Base-by-base conservation (phyloP, 1,284 basidiomycete species). In the Pyrrhoderma noxium region DNA sequence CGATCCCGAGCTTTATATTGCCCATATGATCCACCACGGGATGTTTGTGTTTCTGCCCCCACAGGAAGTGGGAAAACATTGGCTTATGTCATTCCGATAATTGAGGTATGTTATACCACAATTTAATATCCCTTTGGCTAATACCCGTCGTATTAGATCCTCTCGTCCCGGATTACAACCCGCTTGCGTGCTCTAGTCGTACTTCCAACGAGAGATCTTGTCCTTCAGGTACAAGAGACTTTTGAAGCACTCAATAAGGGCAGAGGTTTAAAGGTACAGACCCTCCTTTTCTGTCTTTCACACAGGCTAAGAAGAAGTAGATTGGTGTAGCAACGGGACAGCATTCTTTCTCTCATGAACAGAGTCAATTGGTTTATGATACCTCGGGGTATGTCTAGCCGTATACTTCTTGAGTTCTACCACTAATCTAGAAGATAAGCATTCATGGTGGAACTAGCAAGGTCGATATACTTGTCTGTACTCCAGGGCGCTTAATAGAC, bases 21-120 rank as follows among this genome's bases (percentile, higher is more conserved):
- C 13, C 85, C 89, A 0, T 85, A 81, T 59, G 66, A 79, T 48
- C 76, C 79, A 22, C 85, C 85, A 21, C 75, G 77, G 38, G 96
- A 99, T 66, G 76, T 94, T 8, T 95, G 94, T 60, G 89, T 96
- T n/a, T 96, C 93, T 3, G 96, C 96, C 1, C 96, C 96, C 0
- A 99, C 95, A 0, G 95, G 95, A 27, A 94, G 91, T 59, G 95
- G 95, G 0, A 99, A 99, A 70, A 99, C 95, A 0, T 75, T 99
- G 18, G 90, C 93, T 11, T 99, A 99, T 67, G 86, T 87, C 3
- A 70, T 98, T 16, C 95, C 95, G 1, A 89, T 98, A 49, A 75
- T 97, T 23, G 91, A 98, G 74, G 89, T 86, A 57, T 54, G 68
- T 51, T 35, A 47, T 49, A 45, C 39, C 35, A 3, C 5, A 34